Base-by-base conservation (phyloP, 768 basidiomycete species). In the Pulveroboletus ravenelii region DNA sequence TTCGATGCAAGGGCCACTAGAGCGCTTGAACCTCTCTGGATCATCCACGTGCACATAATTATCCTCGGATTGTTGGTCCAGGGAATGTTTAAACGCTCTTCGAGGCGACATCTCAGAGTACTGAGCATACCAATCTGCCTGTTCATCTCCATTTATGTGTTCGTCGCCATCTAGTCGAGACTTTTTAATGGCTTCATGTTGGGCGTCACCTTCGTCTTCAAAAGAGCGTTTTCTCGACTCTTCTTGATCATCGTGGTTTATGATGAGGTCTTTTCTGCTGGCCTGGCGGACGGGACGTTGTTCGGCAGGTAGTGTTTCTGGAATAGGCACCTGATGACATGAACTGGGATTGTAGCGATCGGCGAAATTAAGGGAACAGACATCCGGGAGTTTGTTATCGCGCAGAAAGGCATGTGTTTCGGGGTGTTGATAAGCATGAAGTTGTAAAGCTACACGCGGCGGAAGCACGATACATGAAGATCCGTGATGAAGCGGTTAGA, bases 11-110 rank as follows among this genome's bases (percentile, higher is more conserved):
- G 77, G 74, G 30, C 80, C 73, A 42, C 51, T 42, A 31, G 42
- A 27, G 20, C 6, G 43, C n/a, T 43, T 41, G 37, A 13, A 48
- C 63, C 81, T 82, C 50, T 79, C 82, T 38, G 74, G 72, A 10
- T 68, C 64, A 30, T 70, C 64, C 29, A 65, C 65, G 10, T 65
- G 55, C 35, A 64, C 54, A 37, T 75, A 74, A n/a, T 72, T 65
- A 20, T 68, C 67, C 15, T 77, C 78, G 18, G 75, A 73, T 23
- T 62, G 67, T 38, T 71, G 70, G 27, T 70, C 75, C 34, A 78
- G 64, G 39, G 68, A 72, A 45, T 82, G 76, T 62, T 81, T 82
- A 39, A 75, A 72, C 10, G 75, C 77, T 49, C 80, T 77, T 51
- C 66, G 71, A 18, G 52, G 50, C 1, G 42, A 45, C 8, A 45